phyloP scores from a whole-genome alignment of 805 yeast species.

The Schizosaccharomyces cryophilus region DNA sequence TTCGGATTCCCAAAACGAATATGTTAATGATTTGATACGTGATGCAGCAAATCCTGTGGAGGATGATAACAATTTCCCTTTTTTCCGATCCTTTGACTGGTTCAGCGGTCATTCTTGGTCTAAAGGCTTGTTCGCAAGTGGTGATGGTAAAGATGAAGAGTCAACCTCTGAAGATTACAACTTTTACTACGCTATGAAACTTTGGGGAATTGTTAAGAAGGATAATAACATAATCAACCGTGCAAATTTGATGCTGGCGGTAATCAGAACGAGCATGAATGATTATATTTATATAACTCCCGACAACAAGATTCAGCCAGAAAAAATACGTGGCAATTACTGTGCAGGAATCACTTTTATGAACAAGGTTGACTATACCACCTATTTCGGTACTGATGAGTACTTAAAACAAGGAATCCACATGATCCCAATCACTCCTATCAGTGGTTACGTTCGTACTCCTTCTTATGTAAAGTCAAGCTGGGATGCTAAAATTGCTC shows the following conservation, averaged over 20 bases:
- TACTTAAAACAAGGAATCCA: slow-evolving; percentile 59
- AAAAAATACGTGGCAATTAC: slow-evolving; percentile 27
- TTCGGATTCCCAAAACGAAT: slow-evolving; percentile 20
- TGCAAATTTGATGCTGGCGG: slow-evolving; percentile 33
- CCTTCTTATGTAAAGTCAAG: slow-evolving; percentile 28
- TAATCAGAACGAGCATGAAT: slow-evolving; percentile 30
- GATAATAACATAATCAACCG: slow-evolving; percentile 28
- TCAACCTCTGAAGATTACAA: slow-evolving; percentile 49
- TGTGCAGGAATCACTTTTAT: slow-evolving; percentile 50
- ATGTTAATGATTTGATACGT: slow-evolving; percentile 37
- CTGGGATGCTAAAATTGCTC: slow-evolving; percentile 28
- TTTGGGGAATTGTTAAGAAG: slow-evolving; percentile 39
- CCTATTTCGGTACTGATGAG: slow-evolving; percentile 36
- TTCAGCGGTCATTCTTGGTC: slow-evolving; percentile 58
- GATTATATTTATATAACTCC: slow-evolving; percentile 28
- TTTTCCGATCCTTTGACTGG: slow-evolving; percentile 44
- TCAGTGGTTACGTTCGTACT: slow-evolving; percentile 29
- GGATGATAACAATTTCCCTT: slow-evolving; percentile 34
- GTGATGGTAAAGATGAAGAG: slow-evolving; percentile 52
- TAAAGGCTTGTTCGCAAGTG: slow-evolving; percentile 34
- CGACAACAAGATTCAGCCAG: slow-evolving; percentile 21
- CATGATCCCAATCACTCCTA: slow-evolving; percentile 49
- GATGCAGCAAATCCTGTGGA: slow-evolving; percentile 42
- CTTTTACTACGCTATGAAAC: slow-evolving; percentile 40
- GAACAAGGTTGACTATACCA: slow-evolving; percentile 47